phyloP scores from a whole-genome alignment of 2,329 filamentous ascomycete species.

The Cercospora canescens region DNA sequence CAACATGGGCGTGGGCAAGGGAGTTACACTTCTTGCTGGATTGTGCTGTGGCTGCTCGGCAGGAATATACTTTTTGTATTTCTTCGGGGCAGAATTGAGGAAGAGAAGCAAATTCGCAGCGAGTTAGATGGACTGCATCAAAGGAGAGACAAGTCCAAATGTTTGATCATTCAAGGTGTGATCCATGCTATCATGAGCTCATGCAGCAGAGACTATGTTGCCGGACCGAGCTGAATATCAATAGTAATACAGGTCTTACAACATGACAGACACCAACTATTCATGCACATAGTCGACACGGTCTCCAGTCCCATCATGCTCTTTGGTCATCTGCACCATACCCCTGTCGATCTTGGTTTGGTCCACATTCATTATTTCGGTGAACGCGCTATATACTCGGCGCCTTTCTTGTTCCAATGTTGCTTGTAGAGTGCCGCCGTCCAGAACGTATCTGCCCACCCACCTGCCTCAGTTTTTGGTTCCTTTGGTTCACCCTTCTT shows the following conservation, averaged over 20 bases:
- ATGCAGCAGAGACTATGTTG: not conserved
- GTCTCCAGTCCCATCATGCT: too few relatives aligned
- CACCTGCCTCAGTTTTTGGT: not conserved
- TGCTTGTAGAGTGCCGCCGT: not conserved
- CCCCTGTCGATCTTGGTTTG: too few relatives aligned
- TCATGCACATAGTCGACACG: too few relatives aligned
- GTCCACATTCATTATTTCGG: not conserved
- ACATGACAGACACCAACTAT: too few relatives aligned
- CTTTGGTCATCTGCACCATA: too few relatives aligned
- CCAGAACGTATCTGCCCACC: not conserved
- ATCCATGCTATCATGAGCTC: not conserved
- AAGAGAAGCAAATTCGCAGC: slow-evolving; percentile 13
- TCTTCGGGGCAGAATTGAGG: slow-evolving; percentile 5
- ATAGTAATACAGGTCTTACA: too few relatives aligned
- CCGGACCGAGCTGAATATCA: too few relatives aligned
- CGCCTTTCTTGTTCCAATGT: not conserved
- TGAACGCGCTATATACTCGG: not conserved
- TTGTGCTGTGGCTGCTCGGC: slow-evolving; percentile 1
- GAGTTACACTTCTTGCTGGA: slow-evolving; percentile 12
- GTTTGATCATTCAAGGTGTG: not conserved
- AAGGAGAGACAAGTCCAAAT: not conserved
- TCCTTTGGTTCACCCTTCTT: not conserved
- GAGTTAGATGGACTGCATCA: not conserved
- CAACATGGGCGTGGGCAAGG: slow-evolving; percentile 12
- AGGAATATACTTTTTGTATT: slow-evolving; percentile 10